Conservation (phyloP, 78 protist genomes). For the Emiliania huxleyi region DNA sequence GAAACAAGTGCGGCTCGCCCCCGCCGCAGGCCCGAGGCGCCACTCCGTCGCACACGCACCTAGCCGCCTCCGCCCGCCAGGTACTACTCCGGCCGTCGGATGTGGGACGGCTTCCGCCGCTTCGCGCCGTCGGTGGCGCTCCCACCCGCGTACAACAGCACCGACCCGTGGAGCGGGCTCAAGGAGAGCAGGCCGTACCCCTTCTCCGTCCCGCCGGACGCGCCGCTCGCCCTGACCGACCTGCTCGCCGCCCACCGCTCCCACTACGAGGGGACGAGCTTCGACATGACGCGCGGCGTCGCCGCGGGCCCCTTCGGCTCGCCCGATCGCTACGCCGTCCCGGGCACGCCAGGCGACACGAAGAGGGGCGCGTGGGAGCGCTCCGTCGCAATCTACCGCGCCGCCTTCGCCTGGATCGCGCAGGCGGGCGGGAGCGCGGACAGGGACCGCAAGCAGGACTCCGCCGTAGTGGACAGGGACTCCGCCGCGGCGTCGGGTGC, state of each 20-base stretch:
- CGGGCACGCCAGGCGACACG: neutral
- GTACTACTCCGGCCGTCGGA: conserved; percentile 48
- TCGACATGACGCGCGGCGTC: conserved; percentile 39
- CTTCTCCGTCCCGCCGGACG: neutral
- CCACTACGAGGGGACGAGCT: conserved; percentile 43
- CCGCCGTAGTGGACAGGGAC: no score
- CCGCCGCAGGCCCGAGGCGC: no score
- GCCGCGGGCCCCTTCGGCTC: conserved; percentile 37
- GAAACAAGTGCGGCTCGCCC: no score
- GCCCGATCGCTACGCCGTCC: neutral
- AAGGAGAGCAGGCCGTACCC: no score
- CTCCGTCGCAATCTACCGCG: neutral
- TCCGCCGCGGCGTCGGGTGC: no score
- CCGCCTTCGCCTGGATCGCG: neutral
- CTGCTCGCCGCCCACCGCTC: neutral
- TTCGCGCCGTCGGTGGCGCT: conserved; percentile 42
- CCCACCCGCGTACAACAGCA: neutral
- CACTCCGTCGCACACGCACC: no score
- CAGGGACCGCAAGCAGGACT: no score
- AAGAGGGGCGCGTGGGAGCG: no score
- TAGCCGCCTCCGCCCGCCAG: no score
- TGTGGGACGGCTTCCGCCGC: conserved; percentile 56
- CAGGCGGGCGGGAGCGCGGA: no score
- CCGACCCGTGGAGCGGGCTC: no score
- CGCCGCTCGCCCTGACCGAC: neutral